Evolutionary conservation across 768 basidiomycete species (phyloP).

Genomic region (Scleroderma citrinum): DNA sequence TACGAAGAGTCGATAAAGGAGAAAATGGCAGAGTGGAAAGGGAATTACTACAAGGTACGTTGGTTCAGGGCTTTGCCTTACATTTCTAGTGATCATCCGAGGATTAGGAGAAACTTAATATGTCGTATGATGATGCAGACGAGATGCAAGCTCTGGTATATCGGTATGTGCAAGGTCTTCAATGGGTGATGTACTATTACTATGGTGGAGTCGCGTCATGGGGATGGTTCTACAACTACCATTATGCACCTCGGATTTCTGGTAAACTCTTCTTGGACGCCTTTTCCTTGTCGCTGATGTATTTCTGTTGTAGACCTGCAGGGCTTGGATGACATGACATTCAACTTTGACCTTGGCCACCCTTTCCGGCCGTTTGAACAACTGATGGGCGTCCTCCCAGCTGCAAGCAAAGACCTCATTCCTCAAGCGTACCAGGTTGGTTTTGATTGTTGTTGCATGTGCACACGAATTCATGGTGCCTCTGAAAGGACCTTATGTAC

Average conservation of each 20-base stretch:
- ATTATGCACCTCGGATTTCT: conserved; percentile 94
- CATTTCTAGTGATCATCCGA: conserved; percentile 10
- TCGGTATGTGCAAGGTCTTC: conserved; percentile 87
- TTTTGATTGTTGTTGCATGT: not conserved
- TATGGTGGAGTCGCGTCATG: conserved; percentile 96
- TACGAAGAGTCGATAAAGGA: conserved; percentile 66
- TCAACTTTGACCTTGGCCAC: conserved; percentile 77
- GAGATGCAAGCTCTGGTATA: conserved; percentile 66
- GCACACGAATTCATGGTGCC: not conserved
- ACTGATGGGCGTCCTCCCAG: conserved; percentile 95
- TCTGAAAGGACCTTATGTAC: conserved; percentile 89
- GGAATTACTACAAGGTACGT: conserved; percentile 86
- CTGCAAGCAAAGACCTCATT: conserved; percentile 83
- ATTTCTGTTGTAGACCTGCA: conserved; percentile 41
- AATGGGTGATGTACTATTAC: conserved; percentile 99
- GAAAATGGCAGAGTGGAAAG: conserved; percentile 93
- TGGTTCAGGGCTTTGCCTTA: conserved; percentile 35
- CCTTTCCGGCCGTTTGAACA: conserved; percentile 95
- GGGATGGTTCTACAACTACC: conserved; percentile 99
- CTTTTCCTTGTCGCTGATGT: not conserved
- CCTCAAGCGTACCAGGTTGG: conserved; percentile 77
- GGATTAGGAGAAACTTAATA: conserved; percentile 78
- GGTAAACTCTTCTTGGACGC: conserved; percentile 42
- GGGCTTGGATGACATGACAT: conserved; percentile 70
- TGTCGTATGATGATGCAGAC: conserved; percentile 65